Percentiles rank a stretch among this genome's conserved stretches.
These are phyloP conservation scores for Rhizopus stolonifer DNA, from an alignment of 371 early-diverging fungal species.

Conservation along the genomic window DNA sequence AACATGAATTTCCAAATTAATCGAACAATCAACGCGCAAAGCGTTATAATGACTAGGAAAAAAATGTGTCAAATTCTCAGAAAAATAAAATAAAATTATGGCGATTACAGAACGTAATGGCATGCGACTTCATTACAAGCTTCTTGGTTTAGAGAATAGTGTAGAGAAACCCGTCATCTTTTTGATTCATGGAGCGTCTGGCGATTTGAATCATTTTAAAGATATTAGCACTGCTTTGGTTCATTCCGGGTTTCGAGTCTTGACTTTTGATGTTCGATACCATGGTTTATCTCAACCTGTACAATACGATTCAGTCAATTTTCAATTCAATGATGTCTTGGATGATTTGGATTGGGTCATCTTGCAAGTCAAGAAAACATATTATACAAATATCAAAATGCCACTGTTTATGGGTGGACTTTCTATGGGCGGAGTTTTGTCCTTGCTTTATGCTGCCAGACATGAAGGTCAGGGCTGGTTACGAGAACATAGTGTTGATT, in stretches of 20 bases:
- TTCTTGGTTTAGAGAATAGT: slow-evolving; percentile 13
- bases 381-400: slow-evolving; percentile 5
- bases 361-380: slow-evolving; percentile 8
- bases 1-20: no score
- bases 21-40: no score
- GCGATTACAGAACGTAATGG: not conserved
- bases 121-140: slow-evolving; percentile 1
- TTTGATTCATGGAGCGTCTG: slow-evolving; percentile 43
- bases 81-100: no score
- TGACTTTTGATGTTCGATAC: slow-evolving; percentile 31
- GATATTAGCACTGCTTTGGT: slow-evolving; percentile 13
- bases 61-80: no score
- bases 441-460: slow-evolving; percentile 19
- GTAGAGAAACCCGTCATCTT: slow-evolving; percentile 6
- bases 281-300: slow-evolving; percentile 37
- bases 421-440: slow-evolving; percentile 44
- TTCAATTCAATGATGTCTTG: slow-evolving; percentile 17
- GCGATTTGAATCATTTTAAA: slow-evolving; percentile 34
- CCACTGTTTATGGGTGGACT: slow-evolving; percentile 32
- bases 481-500: not conserved
- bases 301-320: not conserved
- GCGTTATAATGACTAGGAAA: no score
- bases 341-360: slow-evolving; percentile 25
- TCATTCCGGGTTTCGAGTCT: slow-evolving; percentile 23
- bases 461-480: not conserved